Percentiles rank a stretch among this genome's conserved stretches.
Evolutionary conservation across 2,329 filamentous ascomycete genomes (phyloP).

Genomic region (Arthrobotrys iridis): DNA sequence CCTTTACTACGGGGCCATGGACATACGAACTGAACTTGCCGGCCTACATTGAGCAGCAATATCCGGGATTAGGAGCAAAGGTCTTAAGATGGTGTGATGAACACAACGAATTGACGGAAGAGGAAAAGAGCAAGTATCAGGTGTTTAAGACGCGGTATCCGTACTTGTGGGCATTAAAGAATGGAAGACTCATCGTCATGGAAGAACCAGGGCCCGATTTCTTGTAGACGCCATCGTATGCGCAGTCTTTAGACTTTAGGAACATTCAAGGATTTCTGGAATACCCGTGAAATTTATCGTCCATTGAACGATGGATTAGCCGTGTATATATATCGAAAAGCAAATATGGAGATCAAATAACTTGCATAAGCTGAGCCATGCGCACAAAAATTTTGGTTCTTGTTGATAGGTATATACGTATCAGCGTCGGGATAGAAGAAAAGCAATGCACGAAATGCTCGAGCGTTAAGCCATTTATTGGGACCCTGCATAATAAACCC

Average conservation of each 20-base stretch:
- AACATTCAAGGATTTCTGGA: too few relatives aligned
- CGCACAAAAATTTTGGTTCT: neutral
- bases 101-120: neutral
- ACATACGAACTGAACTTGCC: slow-evolving; percentile 11
- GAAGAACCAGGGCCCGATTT: neutral
- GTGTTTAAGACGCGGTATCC: neutral
- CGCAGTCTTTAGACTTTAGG: too few relatives aligned
- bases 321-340: neutral
- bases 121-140: neutral
- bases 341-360: neutral
- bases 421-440: neutral
- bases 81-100: slow-evolving; percentile 9
- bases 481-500: neutral
- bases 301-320: too few relatives aligned
- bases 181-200: neutral
- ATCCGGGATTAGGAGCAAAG: neutral
- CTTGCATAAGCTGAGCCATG: neutral
- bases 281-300: too few relatives aligned
- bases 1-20: slow-evolving; percentile 21
- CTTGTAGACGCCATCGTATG: too few relatives aligned
- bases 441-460: neutral
- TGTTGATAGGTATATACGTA: neutral
- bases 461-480: neutral
- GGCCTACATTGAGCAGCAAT: neutral
- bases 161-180: too few relatives aligned